Evolutionary conservation across 192 early-diverging fungal species (phyloP), one percentile per base, ranked within the genome.

Genomic region (Entomortierella parvispora): DNA sequence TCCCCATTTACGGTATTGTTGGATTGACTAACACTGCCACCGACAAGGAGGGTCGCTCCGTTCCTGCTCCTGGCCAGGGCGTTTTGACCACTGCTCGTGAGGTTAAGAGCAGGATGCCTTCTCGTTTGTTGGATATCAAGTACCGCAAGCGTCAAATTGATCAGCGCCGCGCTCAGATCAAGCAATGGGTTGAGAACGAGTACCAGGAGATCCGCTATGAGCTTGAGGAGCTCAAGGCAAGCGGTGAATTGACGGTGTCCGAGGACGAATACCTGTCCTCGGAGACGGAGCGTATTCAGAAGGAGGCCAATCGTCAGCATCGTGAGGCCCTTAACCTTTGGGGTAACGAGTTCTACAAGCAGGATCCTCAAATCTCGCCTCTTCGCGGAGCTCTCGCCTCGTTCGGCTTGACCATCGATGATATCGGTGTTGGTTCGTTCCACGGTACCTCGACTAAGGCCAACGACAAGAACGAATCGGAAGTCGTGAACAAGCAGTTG

Each of bases 381-480:
- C 74, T 97, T 50, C 93, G 93, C 44, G 95, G 93, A 62, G 91
- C 93, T 20, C 87, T 98, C 29, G 93, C 94, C 29, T 89, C 86
- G 8, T 98, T 90, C 82, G 95, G 96, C 43, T 82, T 98, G 60
- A 93, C 88, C 34, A 86, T 96, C 62, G 93, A 98, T 80, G 96
- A 98, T 80, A 94, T 98, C 75, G 90, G 92, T 44, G 87, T 95
- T 40, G 93, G 93, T 11, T 98, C 96, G 29, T 95, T 98, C 93
- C 96, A 98, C 80, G 96, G 94, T 50, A 98, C 96, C 10, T 90
- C 90, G 34, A 98, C 96, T 58, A 88, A 92, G 71, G 94, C 95
- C 51, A 98, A 98, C 83, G 96, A 98, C 82, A 90, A 91, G 83
- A 98, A 97, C 86, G 96, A 98, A 80, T 93, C 95, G 12, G 80